Percentiles rank a stretch among this genome's conserved stretches.
Evolutionary conservation across 2,329 filamentous ascomycete genomes (phyloP).

Genomic region (Hymenoscyphus occultus): DNA sequence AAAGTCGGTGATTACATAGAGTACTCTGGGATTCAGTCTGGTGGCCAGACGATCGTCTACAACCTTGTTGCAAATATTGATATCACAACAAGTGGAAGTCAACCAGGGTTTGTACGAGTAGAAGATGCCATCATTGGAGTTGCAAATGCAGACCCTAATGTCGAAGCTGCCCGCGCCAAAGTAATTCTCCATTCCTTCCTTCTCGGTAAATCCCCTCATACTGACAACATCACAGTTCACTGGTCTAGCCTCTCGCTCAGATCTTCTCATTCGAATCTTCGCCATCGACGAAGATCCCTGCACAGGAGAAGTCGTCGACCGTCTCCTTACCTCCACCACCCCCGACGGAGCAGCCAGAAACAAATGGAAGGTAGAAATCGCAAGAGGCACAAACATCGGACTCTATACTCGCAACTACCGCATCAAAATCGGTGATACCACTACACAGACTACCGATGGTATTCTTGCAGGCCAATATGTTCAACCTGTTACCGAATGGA

Average conservation of each 20-base stretch:
- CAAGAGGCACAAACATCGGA: conserved; percentile 27
- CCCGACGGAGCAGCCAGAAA: conserved; percentile 36
- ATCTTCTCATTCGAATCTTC: conserved; percentile 37
- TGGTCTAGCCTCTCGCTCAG: conserved; percentile 40
- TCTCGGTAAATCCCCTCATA: conserved; percentile 16
- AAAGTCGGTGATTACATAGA: conserved; percentile 42
- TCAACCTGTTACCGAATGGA: conserved; percentile 43
- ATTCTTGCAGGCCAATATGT: conserved; percentile 43
- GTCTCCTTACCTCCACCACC: conserved; percentile 37
- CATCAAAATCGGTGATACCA: conserved; percentile 37
- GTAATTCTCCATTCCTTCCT: background rate
- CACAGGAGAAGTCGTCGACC: conserved; percentile 40
- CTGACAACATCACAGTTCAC: conserved; percentile 33
- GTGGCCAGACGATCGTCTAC: conserved; percentile 39
- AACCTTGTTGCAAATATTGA: conserved; percentile 42
- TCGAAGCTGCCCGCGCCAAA: conserved; percentile 38
- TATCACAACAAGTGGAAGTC: conserved; percentile 35
- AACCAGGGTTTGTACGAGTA: conserved; percentile 42
- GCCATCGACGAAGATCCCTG: conserved; percentile 44
- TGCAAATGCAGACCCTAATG: conserved; percentile 35
- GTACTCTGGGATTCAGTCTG: conserved; percentile 38
- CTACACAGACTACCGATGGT: conserved; percentile 38
- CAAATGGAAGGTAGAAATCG: conserved; percentile 41
- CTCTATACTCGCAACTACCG: conserved; percentile 43
- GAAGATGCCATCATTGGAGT: conserved; percentile 44